Evolutionary conservation across 169 alveolate species (phyloP).

Genomic region (Eimeria necatrix): DNA sequence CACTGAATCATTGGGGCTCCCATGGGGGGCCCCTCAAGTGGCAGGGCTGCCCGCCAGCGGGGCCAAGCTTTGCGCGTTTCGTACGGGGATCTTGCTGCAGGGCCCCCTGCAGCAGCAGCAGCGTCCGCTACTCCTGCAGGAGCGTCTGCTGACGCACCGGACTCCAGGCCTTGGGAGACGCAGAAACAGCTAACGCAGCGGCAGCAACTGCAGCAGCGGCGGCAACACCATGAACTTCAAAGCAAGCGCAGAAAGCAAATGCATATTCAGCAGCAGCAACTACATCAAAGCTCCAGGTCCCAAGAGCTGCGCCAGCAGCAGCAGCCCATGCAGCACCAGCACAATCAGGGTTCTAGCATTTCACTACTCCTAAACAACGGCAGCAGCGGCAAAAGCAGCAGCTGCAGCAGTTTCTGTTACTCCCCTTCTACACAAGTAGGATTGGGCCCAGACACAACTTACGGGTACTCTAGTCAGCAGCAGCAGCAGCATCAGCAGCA

Average conservation of each 20-base stretch:
- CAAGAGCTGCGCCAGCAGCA: not conserved
- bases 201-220: not conserved
- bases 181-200: not conserved
- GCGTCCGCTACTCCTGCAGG: too few species aligned
- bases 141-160: too few species aligned
- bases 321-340: not conserved
- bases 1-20: not conserved
- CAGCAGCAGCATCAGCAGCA: constrained; percentile 46
- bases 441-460: not conserved
- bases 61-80: constrained; percentile 5
- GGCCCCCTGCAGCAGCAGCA: not conserved
- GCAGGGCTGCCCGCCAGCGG: constrained; percentile 22
- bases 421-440: not conserved
- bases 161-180: too few species aligned
- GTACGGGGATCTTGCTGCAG: constrained; percentile 14
- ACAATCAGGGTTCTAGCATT: not conserved
- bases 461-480: not conserved
- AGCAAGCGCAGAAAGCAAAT: not conserved
- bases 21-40: constrained; percentile 37
- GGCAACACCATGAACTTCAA: not conserved
- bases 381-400: constrained; percentile 22
- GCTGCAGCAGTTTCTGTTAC: not conserved
- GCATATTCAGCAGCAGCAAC: constrained; percentile 1
- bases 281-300: not conserved
- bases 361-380: not conserved